phyloP scores from a whole-genome alignment of 257 asterid species.

The Nicotiana undulata region DNA sequence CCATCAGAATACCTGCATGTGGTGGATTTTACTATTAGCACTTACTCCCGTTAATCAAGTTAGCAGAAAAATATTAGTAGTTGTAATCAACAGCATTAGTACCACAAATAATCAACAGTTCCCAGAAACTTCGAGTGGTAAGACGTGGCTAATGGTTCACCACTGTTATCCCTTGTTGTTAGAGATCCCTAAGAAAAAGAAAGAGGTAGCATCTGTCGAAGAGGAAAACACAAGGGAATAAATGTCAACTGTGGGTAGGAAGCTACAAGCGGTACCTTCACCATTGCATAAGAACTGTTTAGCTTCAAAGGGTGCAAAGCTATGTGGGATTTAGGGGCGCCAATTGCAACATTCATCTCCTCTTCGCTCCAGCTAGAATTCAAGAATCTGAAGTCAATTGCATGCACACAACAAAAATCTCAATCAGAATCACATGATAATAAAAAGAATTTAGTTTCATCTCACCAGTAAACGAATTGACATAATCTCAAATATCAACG shows the following conservation, averaged over 20 bases:
- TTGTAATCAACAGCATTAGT: background rate
- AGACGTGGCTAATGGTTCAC: conserved; percentile 37
- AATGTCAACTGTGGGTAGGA: background rate
- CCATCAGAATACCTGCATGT: conserved; percentile 29
- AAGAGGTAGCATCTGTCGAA: background rate
- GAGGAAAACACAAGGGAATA: background rate
- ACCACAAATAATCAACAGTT: conserved; percentile 41
- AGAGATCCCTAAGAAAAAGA: conserved; percentile 16
- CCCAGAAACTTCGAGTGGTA: conserved; percentile 40
- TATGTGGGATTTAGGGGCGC: conserved; percentile 11
- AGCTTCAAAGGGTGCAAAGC: conserved; percentile 27
- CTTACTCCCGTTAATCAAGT: background rate
- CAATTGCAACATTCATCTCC: conserved; percentile 29
- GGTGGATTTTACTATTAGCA: background rate
- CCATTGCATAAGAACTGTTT: conserved; percentile 29
- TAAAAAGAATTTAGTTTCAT: background rate
- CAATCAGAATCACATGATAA: background rate
- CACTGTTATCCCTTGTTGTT: conserved; percentile 19
- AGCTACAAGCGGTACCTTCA: conserved; percentile 16
- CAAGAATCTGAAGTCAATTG: conserved; percentile 21
- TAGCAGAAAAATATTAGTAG: background rate
- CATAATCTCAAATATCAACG: background rate
- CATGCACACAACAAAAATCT: background rate
- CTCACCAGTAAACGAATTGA: background rate
- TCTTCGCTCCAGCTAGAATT: conserved; percentile 27